These are phyloP conservation scores for Hypholoma sublateritium DNA, from an alignment of 768 basidiomycete species.

Conservation along the genomic window DNA sequence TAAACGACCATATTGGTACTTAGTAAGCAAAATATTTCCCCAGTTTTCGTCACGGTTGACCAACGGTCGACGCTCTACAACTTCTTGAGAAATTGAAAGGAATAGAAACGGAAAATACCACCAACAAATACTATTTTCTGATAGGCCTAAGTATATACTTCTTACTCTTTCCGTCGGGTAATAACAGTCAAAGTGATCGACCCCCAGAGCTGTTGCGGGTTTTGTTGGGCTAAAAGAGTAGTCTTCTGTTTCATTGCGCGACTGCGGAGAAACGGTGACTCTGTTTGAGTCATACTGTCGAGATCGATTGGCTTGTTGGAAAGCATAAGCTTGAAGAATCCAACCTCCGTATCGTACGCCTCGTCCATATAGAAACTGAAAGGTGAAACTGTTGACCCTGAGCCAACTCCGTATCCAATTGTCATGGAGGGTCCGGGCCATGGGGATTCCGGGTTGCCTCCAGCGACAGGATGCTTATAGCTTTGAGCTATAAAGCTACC, in stretches of 20 bases:
- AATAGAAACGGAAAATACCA: too few species aligned
- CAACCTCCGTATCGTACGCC: not conserved
- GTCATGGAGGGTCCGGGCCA: not conserved
- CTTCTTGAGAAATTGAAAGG: too few species aligned
- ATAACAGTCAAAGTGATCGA: not conserved
- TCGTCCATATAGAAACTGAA: not conserved
- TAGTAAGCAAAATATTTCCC: too few species aligned
- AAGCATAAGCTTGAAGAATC: constrained; percentile 1
- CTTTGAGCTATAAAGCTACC: not conserved
- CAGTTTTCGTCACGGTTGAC: too few species aligned
- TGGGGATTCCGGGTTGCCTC: not conserved
- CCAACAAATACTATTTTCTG: too few species aligned
- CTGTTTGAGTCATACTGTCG: not conserved
- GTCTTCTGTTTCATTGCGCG: not conserved
- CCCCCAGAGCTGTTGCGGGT: not conserved
- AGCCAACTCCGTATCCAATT: not conserved
- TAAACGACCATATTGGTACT: too few species aligned
- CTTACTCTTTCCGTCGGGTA: not conserved
- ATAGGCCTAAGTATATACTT: constrained; percentile 4
- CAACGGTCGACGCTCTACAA: too few species aligned
- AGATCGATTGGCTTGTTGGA: not conserved
- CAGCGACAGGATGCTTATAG: not conserved
- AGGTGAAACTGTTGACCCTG: not conserved
- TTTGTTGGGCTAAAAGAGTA: not conserved
- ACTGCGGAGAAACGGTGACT: not conserved